Evolutionary conservation across 1,139 yeast species (phyloP).

Genomic region (Sugiyamaella japonica): DNA sequence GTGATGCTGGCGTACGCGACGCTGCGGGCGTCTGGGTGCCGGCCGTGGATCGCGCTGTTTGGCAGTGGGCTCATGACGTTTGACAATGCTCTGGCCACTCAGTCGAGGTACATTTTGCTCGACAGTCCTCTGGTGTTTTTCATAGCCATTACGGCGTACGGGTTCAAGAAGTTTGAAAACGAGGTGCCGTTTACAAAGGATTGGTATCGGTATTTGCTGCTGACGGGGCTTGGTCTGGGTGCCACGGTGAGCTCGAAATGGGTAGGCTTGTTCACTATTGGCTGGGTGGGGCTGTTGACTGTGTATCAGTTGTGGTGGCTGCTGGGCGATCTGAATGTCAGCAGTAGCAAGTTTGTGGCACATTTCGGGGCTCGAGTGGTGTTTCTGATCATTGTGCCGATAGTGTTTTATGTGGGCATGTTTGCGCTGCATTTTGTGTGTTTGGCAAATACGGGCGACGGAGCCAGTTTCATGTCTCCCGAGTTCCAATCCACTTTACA

Average conservation of each 20-base stretch:
- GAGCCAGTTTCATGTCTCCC: slow-evolving; percentile 84
- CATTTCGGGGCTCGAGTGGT: slow-evolving; percentile 61
- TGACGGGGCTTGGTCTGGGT: slow-evolving; percentile 83
- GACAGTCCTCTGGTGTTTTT: slow-evolving; percentile 92
- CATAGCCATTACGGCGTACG: slow-evolving; percentile 82
- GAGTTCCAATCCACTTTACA: slow-evolving; percentile 79
- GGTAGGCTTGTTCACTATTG: slow-evolving; percentile 94
- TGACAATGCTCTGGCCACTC: slow-evolving; percentile 86
- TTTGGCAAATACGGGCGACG: slow-evolving; percentile 76
- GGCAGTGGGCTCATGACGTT: slow-evolving; percentile 68
- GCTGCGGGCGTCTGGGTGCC: slow-evolving; percentile 80
- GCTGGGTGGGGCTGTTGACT: slow-evolving; percentile 84
- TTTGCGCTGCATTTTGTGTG: slow-evolving; percentile 79
- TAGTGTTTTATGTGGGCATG: slow-evolving; percentile 63
- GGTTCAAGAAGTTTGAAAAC: slow-evolving; percentile 77
- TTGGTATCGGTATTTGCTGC: slow-evolving; percentile 71
- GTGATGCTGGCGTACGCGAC: slow-evolving; percentile 77
- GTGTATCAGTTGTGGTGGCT: slow-evolving; percentile 81
- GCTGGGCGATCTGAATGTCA: slow-evolving; percentile 78
- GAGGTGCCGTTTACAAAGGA: slow-evolving; percentile 65
- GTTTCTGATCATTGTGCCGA: slow-evolving; percentile 69
- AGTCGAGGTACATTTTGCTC: slow-evolving; percentile 82
- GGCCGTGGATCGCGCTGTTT: slow-evolving; percentile 68
- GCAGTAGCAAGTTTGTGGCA: slow-evolving; percentile 49
- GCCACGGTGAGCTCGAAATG: slow-evolving; percentile 88